Evolutionary conservation across 371 early-diverging fungal genomes (phyloP).

Genomic region (Mucor indicus): DNA sequence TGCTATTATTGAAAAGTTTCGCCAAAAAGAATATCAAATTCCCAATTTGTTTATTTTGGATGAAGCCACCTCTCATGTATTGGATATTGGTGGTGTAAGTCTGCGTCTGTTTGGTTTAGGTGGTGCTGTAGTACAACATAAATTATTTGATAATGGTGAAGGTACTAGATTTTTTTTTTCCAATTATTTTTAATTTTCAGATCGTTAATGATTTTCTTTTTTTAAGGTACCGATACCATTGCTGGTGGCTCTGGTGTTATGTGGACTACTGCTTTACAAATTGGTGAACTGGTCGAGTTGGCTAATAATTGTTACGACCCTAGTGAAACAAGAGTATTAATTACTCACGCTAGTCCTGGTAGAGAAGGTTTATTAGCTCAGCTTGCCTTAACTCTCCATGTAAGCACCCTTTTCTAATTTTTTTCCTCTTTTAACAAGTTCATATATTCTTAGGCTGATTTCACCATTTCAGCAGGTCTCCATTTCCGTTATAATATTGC

Average conservation of each 20-base stretch:
- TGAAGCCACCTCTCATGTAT: slow-evolving; percentile 51
- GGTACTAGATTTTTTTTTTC: slow-evolving; percentile 28
- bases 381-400: slow-evolving; percentile 53
- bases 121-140: slow-evolving; percentile 65
- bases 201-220: background rate
- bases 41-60: slow-evolving; percentile 58
- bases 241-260: slow-evolving; percentile 67
- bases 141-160: slow-evolving; percentile 69
- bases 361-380: slow-evolving; percentile 65
- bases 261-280: slow-evolving; percentile 70
- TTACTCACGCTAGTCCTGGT: slow-evolving; percentile 66
- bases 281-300: slow-evolving; percentile 65
- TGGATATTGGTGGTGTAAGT: slow-evolving; percentile 61
- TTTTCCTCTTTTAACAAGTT: too few species aligned
- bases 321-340: slow-evolving; percentile 57
- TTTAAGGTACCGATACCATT: slow-evolving; percentile 55
- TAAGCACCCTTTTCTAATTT: too few species aligned
- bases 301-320: slow-evolving; percentile 51
- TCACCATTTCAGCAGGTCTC: slow-evolving; percentile 65
- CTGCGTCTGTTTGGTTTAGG: slow-evolving; percentile 65
- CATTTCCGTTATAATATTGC: slow-evolving; percentile 71
- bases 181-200: background rate
- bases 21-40: slow-evolving; percentile 48
- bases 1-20: slow-evolving; percentile 58
- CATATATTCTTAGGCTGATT: too few species aligned